phyloP scores from a whole-genome alignment of 1,284 basidiomycete species.

The Athelia psychrophila region DNA sequence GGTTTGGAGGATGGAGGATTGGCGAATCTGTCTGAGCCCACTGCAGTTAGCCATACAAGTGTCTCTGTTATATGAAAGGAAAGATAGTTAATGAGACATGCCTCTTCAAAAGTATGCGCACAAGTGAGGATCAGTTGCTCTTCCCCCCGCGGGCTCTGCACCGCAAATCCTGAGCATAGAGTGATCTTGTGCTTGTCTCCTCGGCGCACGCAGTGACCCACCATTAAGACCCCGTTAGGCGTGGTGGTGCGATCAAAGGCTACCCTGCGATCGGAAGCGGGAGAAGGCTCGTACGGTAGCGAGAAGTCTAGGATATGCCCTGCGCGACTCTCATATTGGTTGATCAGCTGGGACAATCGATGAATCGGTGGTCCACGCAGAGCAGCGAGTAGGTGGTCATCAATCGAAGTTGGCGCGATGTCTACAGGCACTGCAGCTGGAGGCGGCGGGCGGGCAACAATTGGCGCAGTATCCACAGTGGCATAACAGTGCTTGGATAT shows the following conservation, averaged over 20 bases:
- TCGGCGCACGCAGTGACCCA: conserved; percentile 58
- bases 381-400: not conserved
- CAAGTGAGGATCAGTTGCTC: conserved; percentile 55
- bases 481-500: not conserved
- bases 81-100: conserved; percentile 27
- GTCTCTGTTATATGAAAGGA: conserved; percentile 1
- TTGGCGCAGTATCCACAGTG: not conserved
- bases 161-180: conserved; percentile 62
- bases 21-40: conserved; percentile 37
- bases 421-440: not conserved
- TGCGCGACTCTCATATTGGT: conserved; percentile 37
- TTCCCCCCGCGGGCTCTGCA: conserved; percentile 33
- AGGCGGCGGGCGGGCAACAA: not conserved
- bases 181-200: conserved; percentile 45
- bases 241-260: conserved; percentile 9
- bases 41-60: conserved; percentile 3
- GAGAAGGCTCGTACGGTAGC: conserved; percentile 51
- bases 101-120: conserved; percentile 68
- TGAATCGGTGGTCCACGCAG: not conserved
- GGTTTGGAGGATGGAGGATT: conserved; percentile 32
- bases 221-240: conserved; percentile 39
- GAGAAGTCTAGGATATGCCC: conserved; percentile 41
- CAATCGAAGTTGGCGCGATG: not conserved
- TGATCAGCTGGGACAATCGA: conserved; percentile 12
- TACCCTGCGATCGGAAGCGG: conserved; percentile 30